Evolutionary conservation across 345 rosid genomes (phyloP).

Genomic region (Gossypium thurberi): DNA sequence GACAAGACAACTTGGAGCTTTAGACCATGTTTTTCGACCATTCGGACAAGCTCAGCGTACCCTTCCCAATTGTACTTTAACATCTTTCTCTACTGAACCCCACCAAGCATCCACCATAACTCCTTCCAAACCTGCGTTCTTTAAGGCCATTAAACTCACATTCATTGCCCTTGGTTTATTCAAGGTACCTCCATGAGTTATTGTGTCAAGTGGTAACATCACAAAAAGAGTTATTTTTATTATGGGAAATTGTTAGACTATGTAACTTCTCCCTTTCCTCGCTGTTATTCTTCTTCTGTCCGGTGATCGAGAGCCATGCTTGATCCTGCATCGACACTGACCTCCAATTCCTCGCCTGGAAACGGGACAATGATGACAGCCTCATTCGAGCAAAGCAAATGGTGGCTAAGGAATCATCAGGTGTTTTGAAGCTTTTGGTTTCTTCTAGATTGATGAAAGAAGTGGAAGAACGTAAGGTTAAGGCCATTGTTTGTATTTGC

Average conservation of each 20-base stretch:
- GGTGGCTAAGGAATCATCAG: conserved; percentile 33
- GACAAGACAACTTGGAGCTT: conserved; percentile 95
- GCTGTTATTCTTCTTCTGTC: too few species aligned
- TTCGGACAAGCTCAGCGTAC: conserved; percentile 75
- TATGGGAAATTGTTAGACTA: conserved; percentile 36
- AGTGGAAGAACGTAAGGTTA: conserved; percentile 57
- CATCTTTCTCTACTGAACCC: conserved; percentile 96
- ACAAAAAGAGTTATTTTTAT: conserved; percentile 37
- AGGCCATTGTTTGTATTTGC: conserved; percentile 36
- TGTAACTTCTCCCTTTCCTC: conserved; percentile 46
- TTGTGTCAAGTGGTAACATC: conserved; percentile 85
- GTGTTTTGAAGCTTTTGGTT: conserved; percentile 42
- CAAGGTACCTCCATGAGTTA: conserved; percentile 55
- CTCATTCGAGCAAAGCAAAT: conserved; percentile 43
- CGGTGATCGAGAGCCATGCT: background rate
- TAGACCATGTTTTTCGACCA: conserved; percentile 76
- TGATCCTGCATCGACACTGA: conserved; percentile 16
- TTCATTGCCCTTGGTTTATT: conserved; percentile 83
- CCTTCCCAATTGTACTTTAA: conserved; percentile 90
- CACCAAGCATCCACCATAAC: conserved; percentile 98
- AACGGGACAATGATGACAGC: conserved; percentile 39
- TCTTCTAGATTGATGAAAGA: conserved; percentile 60
- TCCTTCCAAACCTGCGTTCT: conserved; percentile 90
- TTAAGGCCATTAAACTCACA: conserved; percentile 86
- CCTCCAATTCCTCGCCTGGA: conserved; percentile 32